phyloP scores from a whole-genome alignment of 345 rosid species.

The Trapa bicornis region DNA sequence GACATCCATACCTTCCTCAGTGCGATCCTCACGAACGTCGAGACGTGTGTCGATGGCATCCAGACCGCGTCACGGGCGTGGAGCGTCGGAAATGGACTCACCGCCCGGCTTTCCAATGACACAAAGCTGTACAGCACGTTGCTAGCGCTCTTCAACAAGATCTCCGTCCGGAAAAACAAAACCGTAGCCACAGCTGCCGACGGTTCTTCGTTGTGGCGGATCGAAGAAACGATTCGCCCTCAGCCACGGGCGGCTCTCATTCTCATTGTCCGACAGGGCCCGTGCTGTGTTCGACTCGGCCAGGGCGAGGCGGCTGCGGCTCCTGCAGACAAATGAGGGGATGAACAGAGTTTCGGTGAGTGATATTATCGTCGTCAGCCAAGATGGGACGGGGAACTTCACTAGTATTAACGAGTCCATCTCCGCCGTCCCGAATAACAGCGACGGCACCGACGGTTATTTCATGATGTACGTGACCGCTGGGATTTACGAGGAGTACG shows the following conservation, averaged over 20 bases:
- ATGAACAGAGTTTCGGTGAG: slow-evolving; percentile 26
- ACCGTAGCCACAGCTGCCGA: neutral
- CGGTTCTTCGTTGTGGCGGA: slow-evolving; percentile 7
- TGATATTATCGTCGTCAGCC: slow-evolving; percentile 49
- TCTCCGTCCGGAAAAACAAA: slow-evolving; percentile 54
- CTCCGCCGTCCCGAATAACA: slow-evolving; percentile 62
- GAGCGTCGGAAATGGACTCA: slow-evolving; percentile 39
- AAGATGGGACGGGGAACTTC: slow-evolving; percentile 64
- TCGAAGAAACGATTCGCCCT: slow-evolving; percentile 20
- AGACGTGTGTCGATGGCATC: slow-evolving; percentile 64
- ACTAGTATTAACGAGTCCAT: slow-evolving; percentile 59
- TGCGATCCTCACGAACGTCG: slow-evolving; percentile 69
- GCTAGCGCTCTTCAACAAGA: slow-evolving; percentile 56
- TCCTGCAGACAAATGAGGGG: slow-evolving; percentile 23
- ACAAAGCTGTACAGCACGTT: slow-evolving; percentile 67
- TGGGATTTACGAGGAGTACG: slow-evolving; percentile 68
- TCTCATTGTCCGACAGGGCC: slow-evolving; percentile 40
- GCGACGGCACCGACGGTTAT: slow-evolving; percentile 41
- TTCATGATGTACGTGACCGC: slow-evolving; percentile 57
- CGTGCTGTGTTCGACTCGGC: slow-evolving; percentile 47
- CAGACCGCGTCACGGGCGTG: slow-evolving; percentile 33
- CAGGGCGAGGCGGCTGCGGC: slow-evolving; percentile 48
- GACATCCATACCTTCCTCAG: slow-evolving; percentile 64
- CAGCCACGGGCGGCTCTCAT: slow-evolving; percentile 37
- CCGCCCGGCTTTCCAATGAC: slow-evolving; percentile 43